phyloP scores from a whole-genome alignment of 257 asterid species.

The Linaria vulgaris region DNA sequence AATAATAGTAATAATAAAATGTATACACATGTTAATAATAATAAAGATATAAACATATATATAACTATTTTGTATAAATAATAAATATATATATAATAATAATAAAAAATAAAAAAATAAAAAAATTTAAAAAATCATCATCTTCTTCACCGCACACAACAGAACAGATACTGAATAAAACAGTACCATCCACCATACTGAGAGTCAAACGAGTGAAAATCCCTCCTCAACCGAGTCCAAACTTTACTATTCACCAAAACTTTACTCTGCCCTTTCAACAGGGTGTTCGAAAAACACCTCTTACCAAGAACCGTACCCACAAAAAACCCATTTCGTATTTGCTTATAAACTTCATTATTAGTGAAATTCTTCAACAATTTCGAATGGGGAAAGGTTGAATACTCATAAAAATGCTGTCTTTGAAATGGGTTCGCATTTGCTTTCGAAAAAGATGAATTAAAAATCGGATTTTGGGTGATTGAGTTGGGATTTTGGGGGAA shows the following conservation, averaged over 20 bases:
- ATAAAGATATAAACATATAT: too few species aligned
- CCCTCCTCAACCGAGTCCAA: slow-evolving; percentile 20
- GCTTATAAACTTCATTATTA: slow-evolving; percentile 28
- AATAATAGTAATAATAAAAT: too few species aligned
- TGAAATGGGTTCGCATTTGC: slow-evolving; percentile 22
- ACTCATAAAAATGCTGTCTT: slow-evolving; percentile 21
- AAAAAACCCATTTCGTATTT: slow-evolving; percentile 26
- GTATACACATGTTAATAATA: too few species aligned
- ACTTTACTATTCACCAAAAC: slow-evolving; percentile 23
- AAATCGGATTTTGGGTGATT: slow-evolving; percentile 13
- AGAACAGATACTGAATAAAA: not conserved
- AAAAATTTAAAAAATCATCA: too few species aligned
- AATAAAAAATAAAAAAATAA: too few species aligned
- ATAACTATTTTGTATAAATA: too few species aligned
- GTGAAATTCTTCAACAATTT: slow-evolving; percentile 21
- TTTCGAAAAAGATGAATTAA: slow-evolving; percentile 22
- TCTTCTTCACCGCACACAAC: too few species aligned
- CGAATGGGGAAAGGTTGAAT: slow-evolving; percentile 34
- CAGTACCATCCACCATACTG: slow-evolving; percentile 41
- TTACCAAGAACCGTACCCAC: slow-evolving; percentile 22
- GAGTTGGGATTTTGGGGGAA: slow-evolving; percentile 31
- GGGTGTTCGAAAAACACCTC: slow-evolving; percentile 26
- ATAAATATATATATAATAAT: too few species aligned
- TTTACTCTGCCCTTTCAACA: slow-evolving; percentile 29
- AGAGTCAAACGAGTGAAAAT: slow-evolving; percentile 45